Conservation (phyloP, 345 rosid species). For the Camelina neglecta region DNA sequence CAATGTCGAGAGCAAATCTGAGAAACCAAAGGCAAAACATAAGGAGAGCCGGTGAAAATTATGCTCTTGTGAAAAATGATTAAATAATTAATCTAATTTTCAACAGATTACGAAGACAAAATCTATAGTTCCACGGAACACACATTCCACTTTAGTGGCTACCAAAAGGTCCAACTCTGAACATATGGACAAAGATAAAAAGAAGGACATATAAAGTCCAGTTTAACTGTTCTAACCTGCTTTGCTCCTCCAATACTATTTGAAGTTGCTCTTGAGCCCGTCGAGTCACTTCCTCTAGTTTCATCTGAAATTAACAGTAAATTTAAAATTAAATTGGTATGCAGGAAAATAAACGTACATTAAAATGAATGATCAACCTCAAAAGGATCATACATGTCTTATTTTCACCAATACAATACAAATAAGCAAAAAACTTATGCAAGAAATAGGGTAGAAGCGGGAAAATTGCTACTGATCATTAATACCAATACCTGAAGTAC, state of each 20-base stretch:
- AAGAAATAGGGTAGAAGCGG: slow-evolving; percentile 8
- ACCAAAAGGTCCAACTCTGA: slow-evolving; percentile 29
- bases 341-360: slow-evolving; percentile 22
- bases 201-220: slow-evolving; percentile 2
- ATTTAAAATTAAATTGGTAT: background rate
- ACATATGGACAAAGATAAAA: slow-evolving; percentile 8
- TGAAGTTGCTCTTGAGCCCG: slow-evolving; percentile 98
- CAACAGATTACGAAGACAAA: slow-evolving; percentile 18
- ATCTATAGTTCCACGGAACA: slow-evolving; percentile 33
- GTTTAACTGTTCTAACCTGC: slow-evolving; percentile 65
- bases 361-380: slow-evolving; percentile 20
- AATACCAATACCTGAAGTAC: slow-evolving; percentile 87
- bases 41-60: slow-evolving; percentile 16
- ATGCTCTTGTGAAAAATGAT: slow-evolving; percentile 15
- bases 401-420: slow-evolving; percentile 11
- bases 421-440: background rate
- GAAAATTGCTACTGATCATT: slow-evolving; percentile 22
- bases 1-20: slow-evolving; percentile 98
- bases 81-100: slow-evolving; percentile 20
- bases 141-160: slow-evolving; percentile 24
- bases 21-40: slow-evolving; percentile 40
- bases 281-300: slow-evolving; percentile 95
- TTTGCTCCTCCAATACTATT: slow-evolving; percentile 88
- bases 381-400: slow-evolving; percentile 24
- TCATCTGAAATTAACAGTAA: slow-evolving; percentile 57